A percentile compares a stretch with the other conserved stretches of the same genome.
phyloP scores from a whole-genome alignment of 2,329 filamentous ascomycete species.

The Chrysosphaeria jannelii region DNA sequence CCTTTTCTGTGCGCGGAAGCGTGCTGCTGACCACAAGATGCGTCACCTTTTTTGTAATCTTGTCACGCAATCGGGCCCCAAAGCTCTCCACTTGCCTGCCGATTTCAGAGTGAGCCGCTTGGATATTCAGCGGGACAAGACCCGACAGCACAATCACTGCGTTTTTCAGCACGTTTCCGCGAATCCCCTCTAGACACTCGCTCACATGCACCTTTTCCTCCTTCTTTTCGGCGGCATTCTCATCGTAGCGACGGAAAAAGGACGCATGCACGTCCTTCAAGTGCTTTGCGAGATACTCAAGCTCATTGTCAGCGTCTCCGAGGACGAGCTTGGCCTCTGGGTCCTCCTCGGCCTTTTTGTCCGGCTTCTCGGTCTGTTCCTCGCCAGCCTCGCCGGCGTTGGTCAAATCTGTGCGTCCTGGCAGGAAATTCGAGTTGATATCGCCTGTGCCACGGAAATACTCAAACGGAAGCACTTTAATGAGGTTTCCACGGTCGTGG shows the following conservation, averaged over 20 bases:
- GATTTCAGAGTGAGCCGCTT: conserved; percentile 58
- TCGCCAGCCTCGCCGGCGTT: background rate
- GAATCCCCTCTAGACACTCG: conserved; percentile 54
- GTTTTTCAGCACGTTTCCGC: conserved; percentile 41
- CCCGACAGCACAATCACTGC: conserved; percentile 70
- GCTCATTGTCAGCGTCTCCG: conserved; percentile 63
- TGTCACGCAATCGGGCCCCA: conserved; percentile 32
- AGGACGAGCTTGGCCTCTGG: conserved; percentile 18
- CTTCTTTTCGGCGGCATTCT: conserved; percentile 11
- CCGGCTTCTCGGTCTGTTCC: conserved; percentile 21
- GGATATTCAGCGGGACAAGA: conserved; percentile 54
- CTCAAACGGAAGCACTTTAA: conserved; percentile 85
- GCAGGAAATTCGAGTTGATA: conserved; percentile 92
- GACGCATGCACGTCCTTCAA: conserved; percentile 43
- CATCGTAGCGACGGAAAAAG: conserved; percentile 65
- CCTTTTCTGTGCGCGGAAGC: conserved; percentile 62
- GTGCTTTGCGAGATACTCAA: conserved; percentile 45
- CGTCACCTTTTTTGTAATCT: conserved; percentile 31
- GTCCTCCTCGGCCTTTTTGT: conserved; percentile 44
- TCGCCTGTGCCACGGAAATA: conserved; percentile 97
- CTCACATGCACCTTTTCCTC: conserved; percentile 37
- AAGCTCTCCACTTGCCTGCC: conserved; percentile 67
- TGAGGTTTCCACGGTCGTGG: conserved; percentile 66
- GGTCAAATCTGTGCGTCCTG: conserved; percentile 34
- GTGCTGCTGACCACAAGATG: conserved; percentile 44